phyloP scores from a whole-genome alignment of 352 stramenopile genomes.

The Globisporangium viniferum region DNA sequence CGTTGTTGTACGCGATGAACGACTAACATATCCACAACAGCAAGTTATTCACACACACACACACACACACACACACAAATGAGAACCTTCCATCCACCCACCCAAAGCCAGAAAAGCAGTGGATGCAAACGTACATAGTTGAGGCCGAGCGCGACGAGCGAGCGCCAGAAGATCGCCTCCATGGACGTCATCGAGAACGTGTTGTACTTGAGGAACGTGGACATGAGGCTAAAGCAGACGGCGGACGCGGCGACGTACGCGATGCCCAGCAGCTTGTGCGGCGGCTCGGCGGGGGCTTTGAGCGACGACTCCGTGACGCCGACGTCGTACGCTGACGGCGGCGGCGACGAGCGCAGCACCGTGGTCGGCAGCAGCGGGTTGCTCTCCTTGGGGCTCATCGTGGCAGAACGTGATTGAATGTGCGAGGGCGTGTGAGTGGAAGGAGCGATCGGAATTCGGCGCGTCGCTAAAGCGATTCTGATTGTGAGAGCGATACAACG shows the following conservation, averaged over 20 bases:
- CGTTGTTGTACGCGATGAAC: conserved; percentile 35
- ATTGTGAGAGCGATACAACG: background rate
- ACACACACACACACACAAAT: background rate
- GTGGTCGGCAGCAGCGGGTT: conserved; percentile 10
- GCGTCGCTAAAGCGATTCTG: background rate
- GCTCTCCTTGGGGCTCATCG: conserved; percentile 10
- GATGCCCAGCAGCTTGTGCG: conserved; percentile 59
- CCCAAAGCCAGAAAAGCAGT: background rate
- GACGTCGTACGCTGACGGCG: background rate
- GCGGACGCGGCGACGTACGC: conserved; percentile 66
- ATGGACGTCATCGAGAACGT: conserved; percentile 78
- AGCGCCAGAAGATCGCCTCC: conserved; percentile 82
- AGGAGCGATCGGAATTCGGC: background rate
- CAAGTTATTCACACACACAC: conserved; percentile 13
- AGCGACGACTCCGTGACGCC: background rate
- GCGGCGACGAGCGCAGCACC: conserved; percentile 9
- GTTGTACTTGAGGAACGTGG: conserved; percentile 74
- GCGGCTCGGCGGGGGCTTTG: conserved; percentile 9
- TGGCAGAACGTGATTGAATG: too few relatives aligned
- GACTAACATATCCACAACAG: conserved; percentile 31
- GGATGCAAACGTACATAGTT: conserved; percentile 50
- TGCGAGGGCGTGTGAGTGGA: background rate
- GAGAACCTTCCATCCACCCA: background rate
- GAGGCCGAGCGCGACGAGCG: conserved; percentile 43
- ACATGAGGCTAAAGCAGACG: conserved; percentile 83